Conservation (phyloP, 176 grass and related monocot species). For the Oryza coarctata region DNA sequence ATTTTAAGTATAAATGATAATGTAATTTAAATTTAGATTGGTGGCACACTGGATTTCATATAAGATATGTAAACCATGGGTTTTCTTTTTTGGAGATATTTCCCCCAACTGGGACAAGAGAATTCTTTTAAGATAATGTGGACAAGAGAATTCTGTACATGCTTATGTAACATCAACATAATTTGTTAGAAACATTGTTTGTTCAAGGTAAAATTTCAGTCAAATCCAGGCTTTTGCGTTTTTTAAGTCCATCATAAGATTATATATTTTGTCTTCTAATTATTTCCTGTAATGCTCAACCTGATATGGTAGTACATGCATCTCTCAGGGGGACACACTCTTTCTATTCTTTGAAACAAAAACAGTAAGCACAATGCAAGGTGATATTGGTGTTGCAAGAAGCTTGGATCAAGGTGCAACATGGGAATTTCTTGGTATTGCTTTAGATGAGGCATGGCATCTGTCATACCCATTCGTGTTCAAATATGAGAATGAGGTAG, state of each 20-base stretch:
- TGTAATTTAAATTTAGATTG: neutral
- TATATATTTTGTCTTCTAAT: neutral
- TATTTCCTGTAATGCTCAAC: constrained; percentile 3
- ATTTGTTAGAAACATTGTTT: constrained; percentile 6
- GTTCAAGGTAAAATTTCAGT: neutral
- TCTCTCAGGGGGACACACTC: constrained; percentile 59
- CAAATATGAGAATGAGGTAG: constrained; percentile 90
- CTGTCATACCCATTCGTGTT: constrained; percentile 98
- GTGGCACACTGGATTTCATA: neutral
- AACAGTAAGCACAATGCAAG: constrained; percentile 65
- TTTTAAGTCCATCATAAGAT: neutral
- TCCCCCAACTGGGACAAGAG: neutral
- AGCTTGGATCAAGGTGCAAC: constrained; percentile 85
- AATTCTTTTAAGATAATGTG: neutral
- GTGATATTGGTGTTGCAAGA: constrained; percentile 95
- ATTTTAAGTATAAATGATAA: neutral
- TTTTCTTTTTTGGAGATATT: neutral
- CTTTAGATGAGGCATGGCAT: constrained; percentile 88
- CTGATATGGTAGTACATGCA: constrained; percentile 30
- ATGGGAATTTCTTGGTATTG: constrained; percentile 96
- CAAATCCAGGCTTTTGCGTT: neutral
- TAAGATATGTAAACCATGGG: neutral
- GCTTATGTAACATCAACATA: neutral
- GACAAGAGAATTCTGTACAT: neutral
- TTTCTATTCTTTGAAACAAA: constrained; percentile 97